phyloP scores from a whole-genome alignment of 2,329 filamentous ascomycete species.

The Penicillium sp. region DNA sequence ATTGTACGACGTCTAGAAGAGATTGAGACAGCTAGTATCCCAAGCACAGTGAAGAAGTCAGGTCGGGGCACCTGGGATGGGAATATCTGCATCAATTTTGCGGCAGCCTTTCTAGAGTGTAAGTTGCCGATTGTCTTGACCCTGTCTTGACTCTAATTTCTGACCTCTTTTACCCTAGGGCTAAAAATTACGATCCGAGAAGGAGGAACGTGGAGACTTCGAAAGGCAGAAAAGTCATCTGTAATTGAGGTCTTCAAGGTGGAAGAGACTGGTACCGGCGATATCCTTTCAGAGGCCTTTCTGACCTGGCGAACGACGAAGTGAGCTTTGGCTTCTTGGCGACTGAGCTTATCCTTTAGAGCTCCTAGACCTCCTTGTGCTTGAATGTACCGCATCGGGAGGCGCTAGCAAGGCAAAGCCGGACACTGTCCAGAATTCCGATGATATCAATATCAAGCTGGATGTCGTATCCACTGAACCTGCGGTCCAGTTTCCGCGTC shows the following conservation, averaged over 20 bases:
- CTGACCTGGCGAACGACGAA: slow-evolving; percentile 65
- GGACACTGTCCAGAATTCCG: background rate
- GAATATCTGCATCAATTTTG: slow-evolving; percentile 92
- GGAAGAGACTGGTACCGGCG: slow-evolving; percentile 74
- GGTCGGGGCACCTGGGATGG: slow-evolving; percentile 81
- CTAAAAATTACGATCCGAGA: slow-evolving; percentile 63
- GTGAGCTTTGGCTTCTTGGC: slow-evolving; percentile 5
- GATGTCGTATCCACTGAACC: background rate
- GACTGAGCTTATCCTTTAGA: background rate
- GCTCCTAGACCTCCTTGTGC: background rate
- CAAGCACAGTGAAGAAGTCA: slow-evolving; percentile 70
- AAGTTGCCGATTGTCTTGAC: slow-evolving; percentile 36
- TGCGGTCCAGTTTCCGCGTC: background rate
- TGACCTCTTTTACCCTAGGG: slow-evolving; percentile 52
- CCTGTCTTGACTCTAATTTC: background rate
- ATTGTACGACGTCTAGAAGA: slow-evolving; percentile 75
- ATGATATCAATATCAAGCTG: background rate
- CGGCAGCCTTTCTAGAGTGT: slow-evolving; percentile 78
- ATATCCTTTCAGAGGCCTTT: slow-evolving; percentile 78
- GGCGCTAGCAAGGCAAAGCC: background rate
- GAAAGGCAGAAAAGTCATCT: slow-evolving; percentile 65
- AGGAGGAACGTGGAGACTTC: slow-evolving; percentile 83
- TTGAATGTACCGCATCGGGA: background rate
- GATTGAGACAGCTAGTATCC: slow-evolving; percentile 78
- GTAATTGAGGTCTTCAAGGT: slow-evolving; percentile 75